phyloP scores from a whole-genome alignment of 1,284 basidiomycete species.

The Ceratobasidium sp. region DNA sequence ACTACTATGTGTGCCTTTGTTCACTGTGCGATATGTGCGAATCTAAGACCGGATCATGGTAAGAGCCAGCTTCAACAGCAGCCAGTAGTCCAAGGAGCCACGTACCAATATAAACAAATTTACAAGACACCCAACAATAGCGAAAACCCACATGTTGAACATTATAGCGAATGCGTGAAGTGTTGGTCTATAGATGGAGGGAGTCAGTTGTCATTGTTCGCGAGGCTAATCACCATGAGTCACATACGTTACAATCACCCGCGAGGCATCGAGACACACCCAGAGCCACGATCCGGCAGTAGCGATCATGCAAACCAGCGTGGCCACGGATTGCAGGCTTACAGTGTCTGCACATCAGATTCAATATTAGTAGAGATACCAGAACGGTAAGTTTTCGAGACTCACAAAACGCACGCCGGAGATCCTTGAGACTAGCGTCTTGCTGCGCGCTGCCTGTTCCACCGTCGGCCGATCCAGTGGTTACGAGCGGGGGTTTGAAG shows the following conservation, averaged over 20 bases:
- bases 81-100: neutral
- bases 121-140: slow-evolving; percentile 20
- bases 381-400: neutral
- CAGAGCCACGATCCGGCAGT: slow-evolving; percentile 29
- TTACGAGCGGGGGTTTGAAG: neutral
- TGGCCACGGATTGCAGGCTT: slow-evolving; percentile 10
- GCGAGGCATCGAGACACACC: slow-evolving; percentile 6
- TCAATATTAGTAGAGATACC: too few species aligned
- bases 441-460: neutral
- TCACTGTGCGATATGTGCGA: neutral
- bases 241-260: slow-evolving; percentile 28
- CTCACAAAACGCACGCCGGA: slow-evolving; percentile 34
- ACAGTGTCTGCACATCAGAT: neutral
- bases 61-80: neutral
- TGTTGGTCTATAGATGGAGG: neutral
- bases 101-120: slow-evolving; percentile 26
- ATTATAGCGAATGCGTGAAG: slow-evolving; percentile 22
- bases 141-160: slow-evolving; percentile 31
- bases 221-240: neutral
- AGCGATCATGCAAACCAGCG: slow-evolving; percentile 19
- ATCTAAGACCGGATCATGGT: neutral
- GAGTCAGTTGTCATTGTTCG: neutral
- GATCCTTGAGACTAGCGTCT: neutral
- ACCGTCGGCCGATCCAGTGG: neutral
- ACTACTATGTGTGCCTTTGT: neutral